Conservation (phyloP, 140 eudicot genomes). For the Oenanthe javanica region DNA sequence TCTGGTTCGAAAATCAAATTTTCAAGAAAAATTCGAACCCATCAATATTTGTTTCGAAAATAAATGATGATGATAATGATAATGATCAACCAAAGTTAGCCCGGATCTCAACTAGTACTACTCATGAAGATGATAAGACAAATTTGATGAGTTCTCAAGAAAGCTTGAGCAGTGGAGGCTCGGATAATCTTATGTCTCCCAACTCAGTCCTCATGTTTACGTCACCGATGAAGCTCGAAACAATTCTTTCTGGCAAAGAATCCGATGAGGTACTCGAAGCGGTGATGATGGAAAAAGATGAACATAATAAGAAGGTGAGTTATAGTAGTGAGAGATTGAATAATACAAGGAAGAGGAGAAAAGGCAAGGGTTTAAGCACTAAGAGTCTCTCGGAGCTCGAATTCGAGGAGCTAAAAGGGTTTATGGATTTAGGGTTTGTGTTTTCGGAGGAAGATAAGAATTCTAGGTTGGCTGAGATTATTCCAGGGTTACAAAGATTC, state of each 20-base stretch:
- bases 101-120: constrained; percentile 13
- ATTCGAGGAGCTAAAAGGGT: constrained; percentile 16
- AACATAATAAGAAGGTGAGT: neutral
- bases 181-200: neutral
- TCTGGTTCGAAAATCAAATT: constrained; percentile 18
- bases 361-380: constrained; percentile 6
- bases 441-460: constrained; percentile 14
- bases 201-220: neutral
- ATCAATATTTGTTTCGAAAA: neutral
- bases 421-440: constrained; percentile 15
- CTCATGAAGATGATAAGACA: constrained; percentile 18
- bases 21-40: neutral
- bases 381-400: constrained; percentile 5
- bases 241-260: constrained; percentile 10
- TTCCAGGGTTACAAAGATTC: constrained; percentile 10
- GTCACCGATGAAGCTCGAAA: constrained; percentile 2
- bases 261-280: neutral
- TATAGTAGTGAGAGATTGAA: neutral
- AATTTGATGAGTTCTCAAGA: constrained; percentile 20
- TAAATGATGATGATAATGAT: neutral
- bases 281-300: neutral
- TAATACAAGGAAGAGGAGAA: neutral
- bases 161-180: constrained; percentile 4
- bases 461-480: constrained; percentile 8
- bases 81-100: constrained; percentile 6